Evolutionary conservation across 148 eudicot genomes (phyloP).

Genomic region (Spergularia bocconei): DNA sequence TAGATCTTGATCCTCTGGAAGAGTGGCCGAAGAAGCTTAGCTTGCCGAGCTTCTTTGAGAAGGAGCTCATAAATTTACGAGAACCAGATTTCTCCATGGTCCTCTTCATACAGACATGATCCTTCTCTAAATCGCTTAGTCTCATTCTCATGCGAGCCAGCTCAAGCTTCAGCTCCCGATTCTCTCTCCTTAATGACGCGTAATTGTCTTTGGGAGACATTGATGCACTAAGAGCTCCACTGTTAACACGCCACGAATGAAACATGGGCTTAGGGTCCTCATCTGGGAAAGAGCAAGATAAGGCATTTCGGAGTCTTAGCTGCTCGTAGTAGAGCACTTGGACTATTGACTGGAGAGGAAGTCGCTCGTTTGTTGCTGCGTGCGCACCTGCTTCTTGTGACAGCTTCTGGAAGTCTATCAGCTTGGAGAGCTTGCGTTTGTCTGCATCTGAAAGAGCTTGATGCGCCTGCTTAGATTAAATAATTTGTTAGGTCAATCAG

Average conservation of each 20-base stretch:
- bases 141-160: constrained; percentile 88
- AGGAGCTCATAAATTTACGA: constrained; percentile 67
- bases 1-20: constrained; percentile 57
- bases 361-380: constrained; percentile 96
- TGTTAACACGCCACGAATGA: constrained; percentile 86
- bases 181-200: constrained; percentile 83
- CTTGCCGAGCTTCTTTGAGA: constrained; percentile 67
- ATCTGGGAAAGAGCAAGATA: constrained; percentile 58
- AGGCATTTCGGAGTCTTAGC: constrained; percentile 66
- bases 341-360: constrained; percentile 87
- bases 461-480: constrained; percentile 59
- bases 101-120: constrained; percentile 90
- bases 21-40: constrained; percentile 65
- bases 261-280: constrained; percentile 74
- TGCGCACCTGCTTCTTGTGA: constrained; percentile 92
- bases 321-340: constrained; percentile 93
- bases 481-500: not conserved
- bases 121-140: constrained; percentile 89
- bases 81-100: constrained; percentile 71
- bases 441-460: constrained; percentile 68
- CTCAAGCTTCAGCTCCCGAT: constrained; percentile 86
- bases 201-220: constrained; percentile 93
- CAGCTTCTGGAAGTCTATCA: constrained; percentile 85
- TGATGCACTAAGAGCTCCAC: constrained; percentile 92
- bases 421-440: constrained; percentile 69